Evolutionary conservation across 768 basidiomycete species (phyloP), one percentile per base, ranked within the genome.

Genomic region (Xerocomellus amylosporus): DNA sequence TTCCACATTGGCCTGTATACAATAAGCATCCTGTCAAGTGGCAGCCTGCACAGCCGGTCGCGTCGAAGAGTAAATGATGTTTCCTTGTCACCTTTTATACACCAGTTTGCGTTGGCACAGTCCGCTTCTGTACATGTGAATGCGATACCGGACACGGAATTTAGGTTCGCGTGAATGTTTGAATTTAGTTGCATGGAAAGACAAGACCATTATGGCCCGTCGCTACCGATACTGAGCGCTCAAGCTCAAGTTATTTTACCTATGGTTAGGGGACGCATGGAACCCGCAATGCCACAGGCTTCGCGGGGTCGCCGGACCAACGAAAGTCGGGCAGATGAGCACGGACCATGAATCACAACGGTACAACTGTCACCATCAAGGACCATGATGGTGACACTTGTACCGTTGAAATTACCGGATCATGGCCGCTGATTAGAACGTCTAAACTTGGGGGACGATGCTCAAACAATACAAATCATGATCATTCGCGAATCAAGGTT

Each of bases 1-100:
- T 90, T 5, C 89, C 88, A 0, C 84, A 84, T 9, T 91, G 89
- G 89, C 79, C 83, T 0, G 72, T 80, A 69, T 66, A 56, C 37
- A 68, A 66, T 26, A 41, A 41, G 19, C 52, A 66, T 34, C 55
- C 65, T 4, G 55, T 66, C 46, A 47, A 66, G 40, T 66, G 66
- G 65, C 56, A 58, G 40, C 28, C 63, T 15, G n/a, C 60, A 43
- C 65, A 65, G n/a, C 54, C 63, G 2, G 19, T 31, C 10, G 10
- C 57, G 54, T 53, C 67, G 26, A 64, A 68, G 53, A 62, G 48
- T 4, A 60, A 63, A 52, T 63, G 55, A 65, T 49, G 38, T 34
- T 43, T 34, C n/a, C 12, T 37, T 8, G 24, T 56, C 43, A 8
- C 28, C n/a, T 55, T 22, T 40, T 40, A 15, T 28, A 20, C 9